A percentile compares a stretch with the other conserved stretches of the same genome.
phyloP scores from a whole-genome alignment of 2,329 filamentous ascomycete species.

The Ophiobolus disseminans region DNA sequence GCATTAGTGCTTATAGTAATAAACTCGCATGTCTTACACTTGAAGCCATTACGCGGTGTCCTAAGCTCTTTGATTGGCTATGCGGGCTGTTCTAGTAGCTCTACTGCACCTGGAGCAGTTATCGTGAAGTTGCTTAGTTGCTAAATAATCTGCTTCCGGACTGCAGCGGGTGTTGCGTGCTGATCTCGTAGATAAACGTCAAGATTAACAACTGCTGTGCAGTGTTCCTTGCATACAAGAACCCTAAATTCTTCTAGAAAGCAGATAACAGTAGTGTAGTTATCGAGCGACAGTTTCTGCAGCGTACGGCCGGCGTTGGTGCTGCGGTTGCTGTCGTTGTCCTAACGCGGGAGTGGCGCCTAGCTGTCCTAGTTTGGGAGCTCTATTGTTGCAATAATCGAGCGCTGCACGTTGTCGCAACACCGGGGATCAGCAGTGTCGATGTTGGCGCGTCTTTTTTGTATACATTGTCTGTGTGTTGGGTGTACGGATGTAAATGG shows the following conservation, averaged over 20 bases:
- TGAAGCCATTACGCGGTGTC: not conserved
- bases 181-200: not conserved
- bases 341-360: too few relatives aligned
- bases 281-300: not conserved
- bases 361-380: too few relatives aligned
- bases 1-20: constrained; percentile 1
- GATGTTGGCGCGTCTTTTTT: too few relatives aligned
- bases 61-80: constrained; percentile 1
- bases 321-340: not conserved
- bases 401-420: too few relatives aligned
- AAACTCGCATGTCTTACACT: not conserved
- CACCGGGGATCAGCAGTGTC: too few relatives aligned
- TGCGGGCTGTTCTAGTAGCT: constrained; percentile 6
- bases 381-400: too few relatives aligned
- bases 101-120: not conserved
- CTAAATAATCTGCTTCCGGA: not conserved
- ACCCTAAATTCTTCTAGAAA: not conserved
- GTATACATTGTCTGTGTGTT: not conserved
- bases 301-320: not conserved
- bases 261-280: not conserved
- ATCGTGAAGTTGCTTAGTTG: not conserved
- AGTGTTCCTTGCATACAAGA: not conserved
- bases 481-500: not conserved
- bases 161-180: not conserved
- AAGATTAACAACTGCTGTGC: not conserved